Base-by-base conservation (phyloP, 2,329 filamentous ascomycete genomes). In the Talaromyces sp. region DNA sequence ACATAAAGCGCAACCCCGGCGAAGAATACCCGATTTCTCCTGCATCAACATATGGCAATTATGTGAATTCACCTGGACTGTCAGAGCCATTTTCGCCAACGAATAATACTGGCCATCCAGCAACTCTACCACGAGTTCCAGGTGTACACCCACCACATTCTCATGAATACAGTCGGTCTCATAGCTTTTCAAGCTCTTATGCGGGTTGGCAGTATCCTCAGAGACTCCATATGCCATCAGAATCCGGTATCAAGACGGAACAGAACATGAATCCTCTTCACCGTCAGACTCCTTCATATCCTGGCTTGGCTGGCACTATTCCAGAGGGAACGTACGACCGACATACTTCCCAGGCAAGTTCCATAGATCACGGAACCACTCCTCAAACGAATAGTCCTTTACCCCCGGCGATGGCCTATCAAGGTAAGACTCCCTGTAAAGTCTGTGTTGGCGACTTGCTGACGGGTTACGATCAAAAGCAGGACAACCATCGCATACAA, bases 1-100 rank as follows among this genome's bases (percentile, higher is more conserved):
- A 68, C 33, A 65, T 73, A 28, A 71, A 70, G 48, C 70, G 72
- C 40, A 64, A 71, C 23, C 71, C 69, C 60, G 76, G 77, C 8
- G 75, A 76, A 28, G 75, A 77, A 2, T 77, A 76, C 63, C 67
- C 73, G 14, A 71, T 75, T 18, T 77, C 76, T 16, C 73, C 76
- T 16, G 67, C 74, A 48, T 76, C 77, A 1, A 70, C 69, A 16
- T 75, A 71, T 59, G 73, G 72, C 55, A 73, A 73, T 25, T 74
- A 75, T 42, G 74, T 75, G 64, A 67, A 72, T 9, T 71, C 74
- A 44, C 66, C 70, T 62, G 67, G 68, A 48, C 67, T 66, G 50
- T 70, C 69, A 18, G 74, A 73, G 33, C 68, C 66, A 33, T 23
- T 70, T 67, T 66, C 66, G 61, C 54, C 71, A 65, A 61, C 67